Base-by-base conservation (phyloP, 108 stramenopile species). In the Stephanodiscus triporus region DNA sequence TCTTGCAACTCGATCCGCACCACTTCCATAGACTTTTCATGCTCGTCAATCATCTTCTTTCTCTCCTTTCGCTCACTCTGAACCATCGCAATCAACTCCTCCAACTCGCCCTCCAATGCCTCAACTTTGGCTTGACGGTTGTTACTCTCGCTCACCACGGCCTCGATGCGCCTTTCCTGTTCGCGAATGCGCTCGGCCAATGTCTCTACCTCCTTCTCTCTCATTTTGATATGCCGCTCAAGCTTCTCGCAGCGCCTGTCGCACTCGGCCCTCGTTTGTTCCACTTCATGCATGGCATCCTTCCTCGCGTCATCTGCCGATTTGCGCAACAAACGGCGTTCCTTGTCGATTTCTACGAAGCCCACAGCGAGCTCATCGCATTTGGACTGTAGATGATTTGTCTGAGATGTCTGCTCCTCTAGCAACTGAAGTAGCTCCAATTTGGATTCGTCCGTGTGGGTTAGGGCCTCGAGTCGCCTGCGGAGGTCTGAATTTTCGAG, bases 401-500 rank as follows among this genome's bases (percentile, higher is more conserved):
- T 71, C 45, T 78, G 66, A 10, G 32, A 42, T 0, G 70, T 64
- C 38, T 63, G 63, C 24, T 76, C 48, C 19, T 76, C 47, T 24
- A 68, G 59, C 43, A 62, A 49, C 30, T 70, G 48, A 32, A 63
- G 63, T 19, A 72, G 64, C 51, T 71, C 70, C 11, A 50, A 40
- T 59, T 69, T 66, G 55, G 70, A 72, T 63, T 59, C 58, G 57
- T 63, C 56, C 11, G 27, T 36, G 24, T 50, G 20, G 14, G 22
- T 17, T 10, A 26, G 58, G 26, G 36, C 51, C 40, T 69, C 58
- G 58, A 66, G 77, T 36, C 56, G 57, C 22, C 57, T 50, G 23
- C 68, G 70, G 3, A 78, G 64, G 10, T 58, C 40, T 22, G 77
- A 23, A 65, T 74, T 74, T 50, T 74, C 73, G 43, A 74, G 64